Base-by-base conservation (phyloP, 495 filamentous ascomycete genomes). In the Evansstolkia leycettana region DNA sequence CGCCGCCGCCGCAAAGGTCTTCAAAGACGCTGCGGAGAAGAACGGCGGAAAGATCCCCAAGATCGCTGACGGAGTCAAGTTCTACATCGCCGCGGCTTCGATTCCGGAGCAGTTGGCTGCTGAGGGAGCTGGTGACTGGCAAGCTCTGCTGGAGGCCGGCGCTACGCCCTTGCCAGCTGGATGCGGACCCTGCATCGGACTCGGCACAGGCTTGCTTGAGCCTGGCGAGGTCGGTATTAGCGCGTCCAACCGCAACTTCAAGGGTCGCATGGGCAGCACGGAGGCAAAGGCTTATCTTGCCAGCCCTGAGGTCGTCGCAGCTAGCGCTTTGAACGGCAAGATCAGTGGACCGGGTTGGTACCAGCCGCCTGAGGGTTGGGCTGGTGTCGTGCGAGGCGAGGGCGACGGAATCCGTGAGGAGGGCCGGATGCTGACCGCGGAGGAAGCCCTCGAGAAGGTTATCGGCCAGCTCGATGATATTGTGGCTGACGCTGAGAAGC, bases 61-160 rank as follows among this genome's bases (percentile, higher is more conserved):
- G 58, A 75, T 98, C 34, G 78, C 85, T 0, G 57, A 73, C 0
- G 74, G 80, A 32, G 87, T 95, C 6, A 68, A 88, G 27, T 80
- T 98, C 52, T 94, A 95, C 58, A 84, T 96, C 38, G 82, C 89
- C 0, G 86, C 90, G 1, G 90, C 90, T 0, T 94, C 87, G 0
- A 46, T 76, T 0, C 65, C 77, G 0, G 89, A 96, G 54, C 89
- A 94, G 55, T 50, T 72, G 20, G 67, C 69, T 5, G 84, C 90
- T 1, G 85, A 94, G 58, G 79, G 75, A 16, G 64, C 71, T 2
- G 89, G 89, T 12, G 84, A 93, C 56, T 96, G 88, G 89, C 84
- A 93, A 56, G 62, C 70, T 7, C 60, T 96, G 15, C 54, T 94
- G 3, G 77, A 80, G 19, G 83, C 89, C 17, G 88, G 89, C 8